Conservation (phyloP, 345 rosid genomes). For the Dipteronia sinensis region DNA sequence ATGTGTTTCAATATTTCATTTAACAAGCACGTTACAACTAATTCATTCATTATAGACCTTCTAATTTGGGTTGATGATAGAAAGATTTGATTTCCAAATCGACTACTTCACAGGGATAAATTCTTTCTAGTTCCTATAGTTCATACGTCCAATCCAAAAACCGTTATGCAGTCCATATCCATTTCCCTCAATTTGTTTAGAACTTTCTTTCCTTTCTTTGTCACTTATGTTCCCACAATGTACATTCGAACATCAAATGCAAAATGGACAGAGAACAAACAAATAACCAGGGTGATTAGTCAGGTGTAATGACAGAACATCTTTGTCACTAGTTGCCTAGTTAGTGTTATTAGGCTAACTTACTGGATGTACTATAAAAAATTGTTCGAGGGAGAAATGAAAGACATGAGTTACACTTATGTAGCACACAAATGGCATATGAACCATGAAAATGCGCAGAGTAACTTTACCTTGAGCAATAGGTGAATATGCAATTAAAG, state of each 20-base stretch:
- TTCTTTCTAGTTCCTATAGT: neutral
- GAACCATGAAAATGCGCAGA: conserved; percentile 9
- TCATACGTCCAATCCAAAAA: neutral
- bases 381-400: neutral
- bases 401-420: neutral
- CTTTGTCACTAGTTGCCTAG: neutral
- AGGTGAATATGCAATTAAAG: conserved; percentile 90
- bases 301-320: neutral
- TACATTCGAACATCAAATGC: neutral
- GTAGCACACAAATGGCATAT: neutral
- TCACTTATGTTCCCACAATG: neutral
- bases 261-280: neutral
- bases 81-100: neutral
- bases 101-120: neutral
- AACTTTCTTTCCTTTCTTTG: neutral
- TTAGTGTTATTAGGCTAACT: neutral
- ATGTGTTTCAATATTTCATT: neutral
- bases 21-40: neutral
- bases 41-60: neutral
- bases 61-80: neutral
- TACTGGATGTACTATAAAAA: neutral
- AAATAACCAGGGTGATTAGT: neutral
- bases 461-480: conserved; percentile 81
- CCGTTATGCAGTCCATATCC: neutral
- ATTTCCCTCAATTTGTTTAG: neutral